A percentile compares a stretch with the other conserved stretches of the same genome.
These are phyloP conservation scores for Solanum chaucha DNA, from an alignment of 257 asterid genomes.

Conservation along the genomic window DNA sequence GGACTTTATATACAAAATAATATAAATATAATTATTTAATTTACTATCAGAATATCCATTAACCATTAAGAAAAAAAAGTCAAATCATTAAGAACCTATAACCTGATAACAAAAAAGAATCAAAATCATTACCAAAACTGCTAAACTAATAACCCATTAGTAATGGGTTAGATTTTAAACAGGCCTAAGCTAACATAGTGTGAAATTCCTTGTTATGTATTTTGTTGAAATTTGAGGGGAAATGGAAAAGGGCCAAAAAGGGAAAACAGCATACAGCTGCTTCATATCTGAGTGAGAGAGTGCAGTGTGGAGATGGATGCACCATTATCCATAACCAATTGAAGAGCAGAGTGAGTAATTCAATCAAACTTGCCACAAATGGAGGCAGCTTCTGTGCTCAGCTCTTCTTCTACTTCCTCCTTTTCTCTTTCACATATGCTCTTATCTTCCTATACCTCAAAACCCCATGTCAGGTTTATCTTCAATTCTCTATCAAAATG, in stretches of 20 bases:
- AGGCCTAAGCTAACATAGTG: too few relatives aligned
- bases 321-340: not conserved
- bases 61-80: too few relatives aligned
- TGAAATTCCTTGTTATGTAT: too few relatives aligned
- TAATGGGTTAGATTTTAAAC: not conserved
- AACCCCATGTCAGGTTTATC: conserved; percentile 4
- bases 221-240: too few relatives aligned
- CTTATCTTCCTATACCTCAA: not conserved
- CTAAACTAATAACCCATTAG: too few relatives aligned
- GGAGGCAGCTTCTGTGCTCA: not conserved
- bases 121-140: not conserved
- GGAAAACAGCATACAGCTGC: not conserved
- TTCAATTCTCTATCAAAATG: conserved; percentile 4
- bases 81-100: not conserved
- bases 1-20: too few relatives aligned
- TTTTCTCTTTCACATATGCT: not conserved
- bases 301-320: not conserved
- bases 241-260: not conserved
- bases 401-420: not conserved
- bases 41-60: too few relatives aligned
- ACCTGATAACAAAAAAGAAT: too few relatives aligned
- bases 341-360: not conserved
- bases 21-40: too few relatives aligned
- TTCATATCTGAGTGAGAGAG: not conserved
- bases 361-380: not conserved